Conservation (phyloP, 768 basidiomycete species). For the Boletus vermiculosoides region DNA sequence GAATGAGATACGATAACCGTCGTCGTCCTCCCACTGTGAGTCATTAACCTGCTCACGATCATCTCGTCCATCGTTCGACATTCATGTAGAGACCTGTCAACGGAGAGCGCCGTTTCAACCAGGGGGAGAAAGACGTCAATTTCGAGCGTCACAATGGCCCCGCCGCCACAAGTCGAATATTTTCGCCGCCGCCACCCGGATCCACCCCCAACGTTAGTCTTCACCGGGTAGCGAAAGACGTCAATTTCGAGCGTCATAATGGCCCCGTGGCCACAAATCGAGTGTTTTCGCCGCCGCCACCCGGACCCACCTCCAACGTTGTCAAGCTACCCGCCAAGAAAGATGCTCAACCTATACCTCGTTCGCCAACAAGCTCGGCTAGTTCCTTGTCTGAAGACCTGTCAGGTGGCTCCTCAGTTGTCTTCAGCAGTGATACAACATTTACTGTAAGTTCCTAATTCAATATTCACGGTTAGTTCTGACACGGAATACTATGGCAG, state of each 20-base stretch:
- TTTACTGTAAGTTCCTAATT: slow-evolving; percentile 15
- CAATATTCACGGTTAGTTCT: not conserved
- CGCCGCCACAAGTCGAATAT: not conserved
- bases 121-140: not conserved
- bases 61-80: not conserved
- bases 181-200: slow-evolving; percentile 8
- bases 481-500: slow-evolving; percentile 3
- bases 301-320: not conserved
- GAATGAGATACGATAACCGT: not conserved
- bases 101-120: not conserved
- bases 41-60: not conserved
- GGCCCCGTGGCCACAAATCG: not conserved
- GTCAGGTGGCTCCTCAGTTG: slow-evolving; percentile 12
- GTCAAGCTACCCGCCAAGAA: slow-evolving; percentile 14
- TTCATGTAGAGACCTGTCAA: slow-evolving; percentile 4
- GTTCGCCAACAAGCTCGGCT: slow-evolving; percentile 10
- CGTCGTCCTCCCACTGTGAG: slow-evolving; percentile 2
- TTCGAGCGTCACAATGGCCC: slow-evolving; percentile 10
- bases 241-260: slow-evolving; percentile 5
- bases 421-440: slow-evolving; percentile 17
- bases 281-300: slow-evolving; percentile 8
- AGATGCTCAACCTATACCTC: not conserved
- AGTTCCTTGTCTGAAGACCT: slow-evolving; percentile 21
- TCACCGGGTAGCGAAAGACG: too few relatives aligned
- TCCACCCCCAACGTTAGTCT: not conserved